Base-by-base conservation (phyloP, 495 filamentous ascomycete genomes). In the Daldinia caldariorum region DNA sequence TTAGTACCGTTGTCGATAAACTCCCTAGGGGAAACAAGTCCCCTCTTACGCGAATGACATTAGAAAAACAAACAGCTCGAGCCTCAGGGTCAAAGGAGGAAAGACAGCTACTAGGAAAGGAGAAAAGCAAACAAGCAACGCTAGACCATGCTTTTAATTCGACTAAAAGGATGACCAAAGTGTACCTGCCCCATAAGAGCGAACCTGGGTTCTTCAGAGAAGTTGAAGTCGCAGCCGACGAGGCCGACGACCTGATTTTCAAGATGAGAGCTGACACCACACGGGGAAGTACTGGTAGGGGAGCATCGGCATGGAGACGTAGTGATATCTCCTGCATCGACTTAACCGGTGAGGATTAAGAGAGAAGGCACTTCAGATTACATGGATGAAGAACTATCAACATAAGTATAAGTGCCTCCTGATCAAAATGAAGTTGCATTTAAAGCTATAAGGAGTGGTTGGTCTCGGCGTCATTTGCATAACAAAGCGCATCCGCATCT, bases 241-340 rank as follows among this genome's bases (percentile, higher is more conserved):
- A 79, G 26, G 76, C 70, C 2, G 77, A 76, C 16, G 38, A 47
- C 1, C 38, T 71, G 2, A 32, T 64, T 10, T 29, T 6, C 0
- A 31, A 34, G 26, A 51, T 14, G 14, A 69, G 58, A 18, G 58
- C 18, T 8, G 63, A 31, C 8, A 26, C 39, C n/a, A 6, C 26
- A 20, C 16, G 32, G 18, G 20, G 34, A 8, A 13, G 47, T 5
- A 12, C 43, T 9, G 39, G 47, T 4, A 45, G 14, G 16, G 31
- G 9, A 20, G 38, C 35, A 8, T 56, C 65, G 41, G 71, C 67
- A 0, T 82, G 77, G 77, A 74, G 79, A 26, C 37, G 50, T 45
- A 81, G 80, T 55, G 82, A 82, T 29, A 58, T 82, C 12, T 69
- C 69, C 7, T 68, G 78, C 63, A 65, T 84, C 22, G 82, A 84